These are phyloP conservation scores for Macrocybe sp. DNA, from an alignment of 1,284 basidiomycete genomes.

Conservation along the genomic window DNA sequence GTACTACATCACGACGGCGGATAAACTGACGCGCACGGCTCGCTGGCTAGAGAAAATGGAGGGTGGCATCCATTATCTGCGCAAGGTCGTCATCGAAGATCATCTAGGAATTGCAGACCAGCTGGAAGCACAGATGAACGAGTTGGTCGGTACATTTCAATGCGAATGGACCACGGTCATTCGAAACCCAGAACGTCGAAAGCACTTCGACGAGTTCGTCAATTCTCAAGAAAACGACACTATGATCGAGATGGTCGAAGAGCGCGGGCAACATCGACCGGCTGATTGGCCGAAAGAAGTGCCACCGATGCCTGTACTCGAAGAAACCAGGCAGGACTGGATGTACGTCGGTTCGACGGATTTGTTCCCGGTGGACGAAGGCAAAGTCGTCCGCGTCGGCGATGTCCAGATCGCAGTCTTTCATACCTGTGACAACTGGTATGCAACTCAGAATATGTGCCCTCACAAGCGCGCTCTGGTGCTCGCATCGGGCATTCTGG, in stretches of 20 bases:
- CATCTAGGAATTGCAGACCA: slow-evolving; percentile 72
- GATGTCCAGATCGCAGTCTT: slow-evolving; percentile 68
- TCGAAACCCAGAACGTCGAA: slow-evolving; percentile 22
- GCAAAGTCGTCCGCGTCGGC: slow-evolving; percentile 62
- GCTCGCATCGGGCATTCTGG: slow-evolving; percentile 64
- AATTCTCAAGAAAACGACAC: slow-evolving; percentile 56
- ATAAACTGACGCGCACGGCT: slow-evolving; percentile 65
- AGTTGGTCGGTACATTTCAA: slow-evolving; percentile 60
- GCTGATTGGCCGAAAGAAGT: slow-evolving; percentile 66
- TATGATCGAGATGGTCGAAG: slow-evolving; percentile 51
- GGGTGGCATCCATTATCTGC: slow-evolving; percentile 34
- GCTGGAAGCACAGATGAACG: slow-evolving; percentile 68
- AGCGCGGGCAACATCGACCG: slow-evolving; percentile 64
- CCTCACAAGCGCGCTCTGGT: slow-evolving; percentile 50
- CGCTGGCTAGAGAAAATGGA: slow-evolving; percentile 58
- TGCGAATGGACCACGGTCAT: slow-evolving; percentile 74
- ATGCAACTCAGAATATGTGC: slow-evolving; percentile 65
- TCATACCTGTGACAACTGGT: slow-evolving; percentile 45
- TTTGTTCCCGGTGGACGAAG: slow-evolving; percentile 43
- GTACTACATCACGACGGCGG: slow-evolving; percentile 73
- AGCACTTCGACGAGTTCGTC: slow-evolving; percentile 46
- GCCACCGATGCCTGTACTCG: slow-evolving; percentile 41
- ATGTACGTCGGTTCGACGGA: slow-evolving; percentile 48
- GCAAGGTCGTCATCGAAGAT: slow-evolving; percentile 68
- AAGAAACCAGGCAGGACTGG: slow-evolving; percentile 51